Evolutionary conservation across 495 filamentous ascomycete genomes (phyloP).

Genomic region (Neurospora sp.): DNA sequence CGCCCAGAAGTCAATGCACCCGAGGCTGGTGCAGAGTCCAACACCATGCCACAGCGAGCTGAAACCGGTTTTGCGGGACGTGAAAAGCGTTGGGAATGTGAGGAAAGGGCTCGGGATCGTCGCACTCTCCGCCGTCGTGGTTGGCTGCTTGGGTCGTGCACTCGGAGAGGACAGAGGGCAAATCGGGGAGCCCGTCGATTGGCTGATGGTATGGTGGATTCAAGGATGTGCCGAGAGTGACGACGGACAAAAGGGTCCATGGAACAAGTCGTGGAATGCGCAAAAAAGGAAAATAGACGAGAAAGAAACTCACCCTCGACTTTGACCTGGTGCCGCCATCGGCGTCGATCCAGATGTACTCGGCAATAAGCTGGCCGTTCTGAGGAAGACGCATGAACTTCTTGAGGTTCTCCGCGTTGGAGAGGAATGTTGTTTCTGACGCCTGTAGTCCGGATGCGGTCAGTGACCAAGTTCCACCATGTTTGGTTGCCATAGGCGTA

Average conservation of each 20-base stretch:
- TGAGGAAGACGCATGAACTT: slow-evolving; percentile 91
- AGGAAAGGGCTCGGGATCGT: neutral
- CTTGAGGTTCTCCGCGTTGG: slow-evolving; percentile 40
- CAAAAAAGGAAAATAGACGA: slow-evolving; percentile 12
- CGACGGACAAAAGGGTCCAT: slow-evolving; percentile 1
- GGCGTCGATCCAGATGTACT: slow-evolving; percentile 97
- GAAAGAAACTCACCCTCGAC: slow-evolving; percentile 63
- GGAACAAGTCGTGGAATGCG: slow-evolving; percentile 17
- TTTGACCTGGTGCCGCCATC: slow-evolving; percentile 72
- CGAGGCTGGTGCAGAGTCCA: neutral
- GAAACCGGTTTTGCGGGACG: neutral
- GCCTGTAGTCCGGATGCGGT: neutral
- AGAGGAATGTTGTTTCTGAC: slow-evolving; percentile 6
- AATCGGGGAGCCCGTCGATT: neutral
- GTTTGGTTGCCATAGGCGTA: neutral
- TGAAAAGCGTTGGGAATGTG: neutral
- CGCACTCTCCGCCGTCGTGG: neutral
- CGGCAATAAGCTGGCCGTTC: slow-evolving; percentile 64
- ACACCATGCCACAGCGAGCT: neutral
- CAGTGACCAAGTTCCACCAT: neutral
- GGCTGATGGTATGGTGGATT: slow-evolving; percentile 1
- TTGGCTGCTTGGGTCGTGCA: neutral
- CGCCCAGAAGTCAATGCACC: neutral
- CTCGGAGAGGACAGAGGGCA: neutral
- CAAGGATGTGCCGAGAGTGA: slow-evolving; percentile 7